Evolutionary conservation across 2,329 filamentous ascomycete genomes (phyloP).

Genomic region (Onygenales sp.): DNA sequence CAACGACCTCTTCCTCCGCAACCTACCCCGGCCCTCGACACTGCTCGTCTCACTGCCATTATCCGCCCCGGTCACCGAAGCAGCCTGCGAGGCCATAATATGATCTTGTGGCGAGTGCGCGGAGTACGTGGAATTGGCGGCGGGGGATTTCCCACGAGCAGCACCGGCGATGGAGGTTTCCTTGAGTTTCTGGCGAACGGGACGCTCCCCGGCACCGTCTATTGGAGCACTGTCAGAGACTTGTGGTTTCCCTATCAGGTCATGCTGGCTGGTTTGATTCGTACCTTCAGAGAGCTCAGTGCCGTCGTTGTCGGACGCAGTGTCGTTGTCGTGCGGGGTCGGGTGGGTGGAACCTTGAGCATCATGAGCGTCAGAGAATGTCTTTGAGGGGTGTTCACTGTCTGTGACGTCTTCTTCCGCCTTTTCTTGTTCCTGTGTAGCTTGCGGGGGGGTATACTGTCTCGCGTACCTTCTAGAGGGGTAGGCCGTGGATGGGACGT

Average conservation of each 20-base stretch:
- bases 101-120: conserved; percentile 11
- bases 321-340: neutral
- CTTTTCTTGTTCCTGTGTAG: conserved; percentile 3
- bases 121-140: conserved; percentile 3
- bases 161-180: conserved; percentile 48
- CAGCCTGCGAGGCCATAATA: conserved; percentile 6
- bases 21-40: conserved; percentile 25
- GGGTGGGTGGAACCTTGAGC: neutral
- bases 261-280: conserved; percentile 15
- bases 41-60: conserved; percentile 16
- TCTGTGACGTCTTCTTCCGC: neutral
- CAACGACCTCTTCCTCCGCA: conserved; percentile 34
- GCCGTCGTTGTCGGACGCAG: neutral
- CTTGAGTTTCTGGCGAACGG: conserved; percentile 52
- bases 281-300: conserved; percentile 15
- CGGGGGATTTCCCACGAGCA: conserved; percentile 10
- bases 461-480: conserved; percentile 6
- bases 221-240: conserved; percentile 9
- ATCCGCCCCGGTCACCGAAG: conserved; percentile 5
- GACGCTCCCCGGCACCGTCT: conserved; percentile 42
- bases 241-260: conserved; percentile 7
- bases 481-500: neutral
- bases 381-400: neutral
- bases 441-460: neutral
- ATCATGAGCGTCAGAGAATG: neutral